Percentiles rank a stretch among this genome's conserved stretches.
Conservation (phyloP, 768 basidiomycete genomes). For the Steccherinum ochraceum region DNA sequence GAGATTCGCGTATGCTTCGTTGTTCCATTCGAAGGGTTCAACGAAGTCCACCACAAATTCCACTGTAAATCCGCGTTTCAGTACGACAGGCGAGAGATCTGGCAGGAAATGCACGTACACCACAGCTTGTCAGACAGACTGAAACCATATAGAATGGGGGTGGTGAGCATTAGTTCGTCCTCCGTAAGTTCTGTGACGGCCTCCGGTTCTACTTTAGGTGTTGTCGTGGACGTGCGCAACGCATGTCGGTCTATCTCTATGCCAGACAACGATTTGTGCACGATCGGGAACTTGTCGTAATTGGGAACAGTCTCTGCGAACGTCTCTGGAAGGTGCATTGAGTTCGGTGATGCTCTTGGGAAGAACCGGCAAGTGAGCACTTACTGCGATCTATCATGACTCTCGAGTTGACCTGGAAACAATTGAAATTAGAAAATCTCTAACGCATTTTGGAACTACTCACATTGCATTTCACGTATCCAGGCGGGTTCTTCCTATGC, state of each 20-base stretch:
- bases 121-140: slow-evolving; percentile 54
- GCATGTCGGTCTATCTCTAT: slow-evolving; percentile 21
- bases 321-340: slow-evolving; percentile 13
- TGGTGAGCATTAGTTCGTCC: slow-evolving; percentile 48
- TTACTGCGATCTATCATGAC: slow-evolving; percentile 59
- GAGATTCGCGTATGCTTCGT: slow-evolving; percentile 25
- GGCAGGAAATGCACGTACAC: slow-evolving; percentile 35
- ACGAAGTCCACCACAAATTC: slow-evolving; percentile 57
- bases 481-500: slow-evolving; percentile 22
- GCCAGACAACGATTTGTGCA: slow-evolving; percentile 17
- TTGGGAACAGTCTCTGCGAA: slow-evolving; percentile 22
- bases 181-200: slow-evolving; percentile 32
- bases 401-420: slow-evolving; percentile 43
- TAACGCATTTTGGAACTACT: slow-evolving; percentile 1
- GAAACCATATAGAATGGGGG: slow-evolving; percentile 57
- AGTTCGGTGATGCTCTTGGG: slow-evolving; percentile 5
- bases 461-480: slow-evolving; percentile 43
- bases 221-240: neutral
- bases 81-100: neutral
- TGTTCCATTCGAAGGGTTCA: slow-evolving; percentile 34
- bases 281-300: slow-evolving; percentile 18
- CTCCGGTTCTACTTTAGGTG: neutral
- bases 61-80: slow-evolving; percentile 28
- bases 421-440: neutral
- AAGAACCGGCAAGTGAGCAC: slow-evolving; percentile 4